phyloP scores from a whole-genome alignment of 23 red algal genomes.

The Gracilaria caudata region DNA sequence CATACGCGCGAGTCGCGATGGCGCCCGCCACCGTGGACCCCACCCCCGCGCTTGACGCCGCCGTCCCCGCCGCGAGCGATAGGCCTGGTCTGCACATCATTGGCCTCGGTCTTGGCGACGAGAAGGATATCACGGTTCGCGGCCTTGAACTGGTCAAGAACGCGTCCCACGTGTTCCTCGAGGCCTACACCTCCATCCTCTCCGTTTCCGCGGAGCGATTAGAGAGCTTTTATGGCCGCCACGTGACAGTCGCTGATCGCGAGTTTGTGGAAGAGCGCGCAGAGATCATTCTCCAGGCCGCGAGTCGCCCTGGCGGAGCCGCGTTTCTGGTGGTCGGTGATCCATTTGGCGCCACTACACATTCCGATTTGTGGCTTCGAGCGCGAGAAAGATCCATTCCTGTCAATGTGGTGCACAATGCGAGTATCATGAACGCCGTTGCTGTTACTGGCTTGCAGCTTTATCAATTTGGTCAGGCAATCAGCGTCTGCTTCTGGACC shows the following conservation, averaged over 20 bases:
- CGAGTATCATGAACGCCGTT: conserved; percentile 92
- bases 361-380: conserved; percentile 91
- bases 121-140: conserved; percentile 91
- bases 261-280: conserved; percentile 92
- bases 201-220: conserved; percentile 41
- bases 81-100: conserved; percentile 76
- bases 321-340: conserved; percentile 98
- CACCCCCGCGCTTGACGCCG: neutral
- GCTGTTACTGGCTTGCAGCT: conserved; percentile 95
- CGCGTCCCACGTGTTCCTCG: conserved; percentile 79
- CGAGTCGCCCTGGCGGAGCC: conserved; percentile 49
- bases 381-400: conserved; percentile 66
- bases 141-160: conserved; percentile 76
- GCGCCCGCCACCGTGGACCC: conserved; percentile 13
- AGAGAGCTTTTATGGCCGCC: conserved; percentile 73
- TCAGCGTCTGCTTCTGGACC: conserved; percentile 90
- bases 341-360: conserved; percentile 96
- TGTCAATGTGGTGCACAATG: conserved; percentile 85
- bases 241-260: conserved; percentile 85
- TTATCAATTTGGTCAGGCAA: conserved; percentile 89
- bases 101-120: conserved; percentile 95
- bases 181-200: conserved; percentile 94
- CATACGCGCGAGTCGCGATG: neutral
- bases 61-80: neutral
- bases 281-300: conserved; percentile 69